A percentile compares a stretch with the other conserved stretches of the same genome.
phyloP scores from a whole-genome alignment of 2,329 filamentous ascomycete genomes.

The Aspergillus felis region DNA sequence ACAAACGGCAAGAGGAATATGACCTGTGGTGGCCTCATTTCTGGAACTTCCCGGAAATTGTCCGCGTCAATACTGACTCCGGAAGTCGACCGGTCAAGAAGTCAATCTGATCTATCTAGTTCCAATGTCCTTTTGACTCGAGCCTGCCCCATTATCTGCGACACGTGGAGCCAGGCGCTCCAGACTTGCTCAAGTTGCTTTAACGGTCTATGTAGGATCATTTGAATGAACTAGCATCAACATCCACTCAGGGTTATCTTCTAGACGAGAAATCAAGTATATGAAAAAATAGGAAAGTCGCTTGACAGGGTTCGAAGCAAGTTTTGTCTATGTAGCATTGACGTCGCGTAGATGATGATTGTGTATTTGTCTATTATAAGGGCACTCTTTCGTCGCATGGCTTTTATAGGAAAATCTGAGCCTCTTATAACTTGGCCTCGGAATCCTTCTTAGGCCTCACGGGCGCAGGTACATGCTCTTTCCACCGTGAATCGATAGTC shows the following conservation, averaged over 20 bases:
- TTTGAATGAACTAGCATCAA: constrained; percentile 5
- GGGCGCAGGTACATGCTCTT: constrained; percentile 36
- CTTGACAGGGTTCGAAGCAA: constrained; percentile 9
- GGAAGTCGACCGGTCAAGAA: constrained; percentile 29
- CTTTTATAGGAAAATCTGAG: constrained; percentile 1
- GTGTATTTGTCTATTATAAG: not conserved
- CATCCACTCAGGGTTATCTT: constrained; percentile 5
- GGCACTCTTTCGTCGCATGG: not conserved
- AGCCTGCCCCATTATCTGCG: not conserved
- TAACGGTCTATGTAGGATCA: not conserved
- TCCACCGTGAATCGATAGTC: constrained; percentile 54
- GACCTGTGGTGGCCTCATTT: constrained; percentile 65
- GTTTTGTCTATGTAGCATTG: not conserved
- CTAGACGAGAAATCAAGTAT: constrained; percentile 8
- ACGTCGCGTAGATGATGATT: not conserved
- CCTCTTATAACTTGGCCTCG: constrained; percentile 25
- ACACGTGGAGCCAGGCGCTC: constrained; percentile 4
- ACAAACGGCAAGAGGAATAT: constrained; percentile 68
- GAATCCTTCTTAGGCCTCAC: constrained; percentile 23
- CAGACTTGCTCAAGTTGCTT: not conserved
- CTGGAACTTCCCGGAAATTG: constrained; percentile 55
- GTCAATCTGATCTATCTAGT: constrained; percentile 15
- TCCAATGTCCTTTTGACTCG: constrained; percentile 4
- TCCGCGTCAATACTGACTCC: constrained; percentile 27
- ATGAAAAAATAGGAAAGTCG: not conserved